Evolutionary conservation across 148 eudicot genomes (phyloP).

Genomic region (Diospyros kaki): DNA sequence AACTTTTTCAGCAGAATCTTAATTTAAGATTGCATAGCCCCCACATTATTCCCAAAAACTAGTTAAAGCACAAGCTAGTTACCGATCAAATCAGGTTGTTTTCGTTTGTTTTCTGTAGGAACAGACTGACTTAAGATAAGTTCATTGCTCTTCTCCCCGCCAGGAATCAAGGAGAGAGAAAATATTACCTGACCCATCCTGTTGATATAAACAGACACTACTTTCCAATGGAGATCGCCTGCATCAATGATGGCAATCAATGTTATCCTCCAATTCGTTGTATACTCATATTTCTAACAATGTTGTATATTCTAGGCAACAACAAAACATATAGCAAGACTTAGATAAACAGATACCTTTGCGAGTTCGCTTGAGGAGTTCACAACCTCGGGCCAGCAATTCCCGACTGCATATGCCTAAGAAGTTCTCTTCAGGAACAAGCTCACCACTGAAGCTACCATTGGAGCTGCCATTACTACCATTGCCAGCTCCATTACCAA

Average conservation of each 20-base stretch:
- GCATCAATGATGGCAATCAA: conserved; percentile 16
- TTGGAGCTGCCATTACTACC: conserved; percentile 39
- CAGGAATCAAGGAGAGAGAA: background rate
- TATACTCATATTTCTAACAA: no score
- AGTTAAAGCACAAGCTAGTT: background rate
- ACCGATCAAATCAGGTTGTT: background rate
- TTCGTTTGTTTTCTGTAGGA: background rate
- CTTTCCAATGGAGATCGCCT: conserved; percentile 98
- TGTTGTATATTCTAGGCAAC: no score
- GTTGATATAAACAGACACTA: conserved; percentile 90
- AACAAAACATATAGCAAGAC: background rate
- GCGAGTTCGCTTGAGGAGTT: conserved; percentile 83
- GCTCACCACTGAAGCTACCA: conserved; percentile 74
- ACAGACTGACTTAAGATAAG: no score
- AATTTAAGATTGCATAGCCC: conserved; percentile 17
- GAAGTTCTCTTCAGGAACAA: conserved; percentile 70
- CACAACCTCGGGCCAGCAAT: conserved; percentile 72
- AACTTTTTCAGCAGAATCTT: conserved; percentile 19
- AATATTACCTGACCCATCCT: conserved; percentile 56
- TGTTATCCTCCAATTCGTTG: background rate
- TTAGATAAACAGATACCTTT: conserved; percentile 38
- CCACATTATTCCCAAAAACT: conserved; percentile 4
- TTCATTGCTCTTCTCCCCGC: no score
- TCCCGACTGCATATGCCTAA: conserved; percentile 76
- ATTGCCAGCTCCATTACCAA: conserved; percentile 26